Base-by-base conservation (phyloP, 179 eudicot genomes). In the Spinacia oleracea region DNA sequence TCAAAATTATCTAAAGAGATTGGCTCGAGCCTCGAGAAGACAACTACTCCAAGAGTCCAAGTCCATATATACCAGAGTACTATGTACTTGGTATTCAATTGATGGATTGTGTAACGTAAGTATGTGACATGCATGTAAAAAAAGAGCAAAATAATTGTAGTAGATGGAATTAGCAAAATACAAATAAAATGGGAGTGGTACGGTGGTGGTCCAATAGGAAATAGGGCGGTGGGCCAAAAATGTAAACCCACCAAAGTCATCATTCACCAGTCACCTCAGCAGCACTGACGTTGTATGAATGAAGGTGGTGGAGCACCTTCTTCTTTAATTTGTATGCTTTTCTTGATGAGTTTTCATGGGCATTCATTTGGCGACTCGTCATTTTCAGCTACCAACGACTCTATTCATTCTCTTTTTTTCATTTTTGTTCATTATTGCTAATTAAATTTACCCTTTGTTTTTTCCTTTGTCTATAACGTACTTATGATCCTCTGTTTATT, bases 371-470 rank as follows among this genome's bases (percentile, higher is more conserved):
- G 20, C 42, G 53, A 34, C 27, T 40, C 60, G 38, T 77, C 80
- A 38, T 38, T 77, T 77, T 77, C 74, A 77, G 80, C 80, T 77
- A 77, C 80, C 80, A 77, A 55, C 38, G 80, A 40, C 74, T 69
- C 42, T 7, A 15, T 31, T 67, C 50, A 77, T 32, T 66, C 9
- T 35, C 73, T 77, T 35, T 16, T 25, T 16, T n/a, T 23, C 3
- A 38, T 42, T 18, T 66, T 20, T 1, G 9, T 9, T 43, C 35
- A 35, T 35, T 4, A 53, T 34, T 5, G n/a, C 18, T 72, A 46
- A 27, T 46, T 48, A n/a, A n/a, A 35, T 12, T 8, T 7, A 35
- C 11, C 11, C 18, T 35, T 38, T 3, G 40, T 56, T 31, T 35
- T 53, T 31, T 23, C 25, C 40, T 51, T 66, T 20, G 48, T 6